A percentile compares a stretch with the other conserved stretches of the same genome.
Evolutionary conservation across 257 asterid species (phyloP).

Genomic region (Leptodermis oblonga): DNA sequence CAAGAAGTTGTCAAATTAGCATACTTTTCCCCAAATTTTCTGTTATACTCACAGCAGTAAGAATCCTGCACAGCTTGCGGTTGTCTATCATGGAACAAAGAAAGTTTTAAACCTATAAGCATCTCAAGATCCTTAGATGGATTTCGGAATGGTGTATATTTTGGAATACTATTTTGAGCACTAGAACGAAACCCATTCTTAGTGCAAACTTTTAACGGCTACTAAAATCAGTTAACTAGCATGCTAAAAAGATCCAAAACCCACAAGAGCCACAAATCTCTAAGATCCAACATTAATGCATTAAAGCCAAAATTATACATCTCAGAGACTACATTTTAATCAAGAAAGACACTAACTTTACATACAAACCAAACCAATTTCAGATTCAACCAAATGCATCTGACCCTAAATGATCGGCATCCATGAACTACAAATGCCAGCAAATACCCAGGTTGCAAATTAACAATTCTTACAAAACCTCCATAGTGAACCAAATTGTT

Average conservation of each 20-base stretch:
- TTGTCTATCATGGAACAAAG: not conserved
- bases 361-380: not conserved
- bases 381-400: not conserved
- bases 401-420: not conserved
- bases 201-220: no score
- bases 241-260: not conserved
- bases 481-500: not conserved
- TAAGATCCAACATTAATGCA: not conserved
- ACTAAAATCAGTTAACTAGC: not conserved
- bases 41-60: not conserved
- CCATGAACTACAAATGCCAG: not conserved
- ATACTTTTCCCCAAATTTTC: not conserved
- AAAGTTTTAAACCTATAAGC: not conserved
- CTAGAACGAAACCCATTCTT: no score
- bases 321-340: not conserved
- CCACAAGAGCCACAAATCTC: not conserved
- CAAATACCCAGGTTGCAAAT: not conserved
- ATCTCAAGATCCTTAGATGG: not conserved
- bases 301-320: not conserved
- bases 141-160: not conserved
- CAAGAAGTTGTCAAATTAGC: not conserved
- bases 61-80: not conserved
- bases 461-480: not conserved
- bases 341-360: not conserved
- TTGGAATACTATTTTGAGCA: no score